Conservation (phyloP, 305 asterid species). For the Fraxinus latifolia region DNA sequence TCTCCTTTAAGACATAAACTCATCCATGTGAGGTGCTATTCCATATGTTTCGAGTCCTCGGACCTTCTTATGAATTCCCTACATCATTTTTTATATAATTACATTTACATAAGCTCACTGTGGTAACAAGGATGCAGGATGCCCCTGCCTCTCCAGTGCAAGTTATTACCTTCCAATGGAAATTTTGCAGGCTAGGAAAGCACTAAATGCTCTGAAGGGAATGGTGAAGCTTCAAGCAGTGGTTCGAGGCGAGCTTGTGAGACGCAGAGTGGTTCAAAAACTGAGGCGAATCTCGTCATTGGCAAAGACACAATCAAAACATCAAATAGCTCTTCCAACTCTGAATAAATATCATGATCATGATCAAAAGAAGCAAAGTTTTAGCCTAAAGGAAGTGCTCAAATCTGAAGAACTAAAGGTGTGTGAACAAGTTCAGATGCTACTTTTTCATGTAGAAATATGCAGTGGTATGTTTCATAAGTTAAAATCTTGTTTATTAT, state of each 20-base stretch:
- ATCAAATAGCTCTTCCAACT: slow-evolving; percentile 40
- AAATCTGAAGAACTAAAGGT: slow-evolving; percentile 50
- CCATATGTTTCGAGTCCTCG: background rate
- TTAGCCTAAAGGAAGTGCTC: slow-evolving; percentile 33
- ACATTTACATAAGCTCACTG: background rate
- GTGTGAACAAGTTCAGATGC: slow-evolving; percentile 12
- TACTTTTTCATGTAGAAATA: background rate
- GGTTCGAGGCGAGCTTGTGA: slow-evolving; percentile 67
- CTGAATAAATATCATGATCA: slow-evolving; percentile 38
- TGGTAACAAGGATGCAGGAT: background rate
- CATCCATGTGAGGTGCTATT: background rate
- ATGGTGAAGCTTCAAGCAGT: slow-evolving; percentile 83
- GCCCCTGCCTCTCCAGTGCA: background rate
- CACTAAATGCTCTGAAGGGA: slow-evolving; percentile 75
- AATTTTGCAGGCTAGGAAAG: slow-evolving; percentile 67
- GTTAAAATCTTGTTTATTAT: background rate
- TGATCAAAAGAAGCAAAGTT: slow-evolving; percentile 41
- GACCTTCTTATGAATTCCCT: background rate
- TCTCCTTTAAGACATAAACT: background rate
- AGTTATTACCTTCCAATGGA: background rate
- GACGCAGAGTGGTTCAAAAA: slow-evolving; percentile 37
- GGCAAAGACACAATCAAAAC: slow-evolving; percentile 25
- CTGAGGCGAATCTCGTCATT: slow-evolving; percentile 28
- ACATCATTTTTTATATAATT: background rate
- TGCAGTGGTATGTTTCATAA: background rate